Evolutionary conservation across 2,329 filamentous ascomycete species (phyloP).

Genomic region (Fusarium robinianum): DNA sequence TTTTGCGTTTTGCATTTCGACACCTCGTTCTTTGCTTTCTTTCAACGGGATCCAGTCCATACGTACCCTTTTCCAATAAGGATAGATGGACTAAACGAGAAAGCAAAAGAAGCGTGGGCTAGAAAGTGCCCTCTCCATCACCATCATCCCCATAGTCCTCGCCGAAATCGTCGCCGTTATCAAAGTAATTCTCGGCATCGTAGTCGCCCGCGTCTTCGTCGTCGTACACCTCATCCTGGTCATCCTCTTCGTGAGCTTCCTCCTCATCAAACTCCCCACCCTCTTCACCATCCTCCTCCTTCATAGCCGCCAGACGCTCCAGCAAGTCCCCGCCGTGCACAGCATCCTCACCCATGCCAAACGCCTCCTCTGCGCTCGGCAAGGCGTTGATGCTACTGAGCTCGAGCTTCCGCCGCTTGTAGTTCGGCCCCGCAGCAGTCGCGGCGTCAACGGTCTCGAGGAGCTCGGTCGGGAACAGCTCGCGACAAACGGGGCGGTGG

Average conservation of each 20-base stretch:
- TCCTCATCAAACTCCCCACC: conserved; percentile 56
- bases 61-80: background rate
- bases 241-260: conserved; percentile 51
- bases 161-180: conserved; percentile 59
- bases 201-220: conserved; percentile 66
- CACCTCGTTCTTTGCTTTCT: background rate
- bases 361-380: conserved; percentile 57
- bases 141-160: conserved; percentile 58
- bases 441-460: conserved; percentile 58
- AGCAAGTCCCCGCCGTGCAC: conserved; percentile 46
- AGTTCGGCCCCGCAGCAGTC: conserved; percentile 39
- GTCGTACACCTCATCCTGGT: conserved; percentile 57
- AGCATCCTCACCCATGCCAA: conserved; percentile 43
- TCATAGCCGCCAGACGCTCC: conserved; percentile 51
- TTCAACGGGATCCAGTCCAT: background rate
- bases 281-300: conserved; percentile 57
- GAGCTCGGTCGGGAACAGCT: conserved; percentile 61
- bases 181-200: conserved; percentile 64
- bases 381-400: conserved; percentile 53
- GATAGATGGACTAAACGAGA: background rate
- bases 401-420: conserved; percentile 50
- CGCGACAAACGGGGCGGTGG: conserved; percentile 53
- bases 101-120: no score
- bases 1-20: no score
- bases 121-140: conserved; percentile 52